A percentile compares a stretch with the other conserved stretches of the same genome.
Conservation (phyloP, 176 grass and related monocot genomes). For the barley (Hordeum vulgare) region DNA sequence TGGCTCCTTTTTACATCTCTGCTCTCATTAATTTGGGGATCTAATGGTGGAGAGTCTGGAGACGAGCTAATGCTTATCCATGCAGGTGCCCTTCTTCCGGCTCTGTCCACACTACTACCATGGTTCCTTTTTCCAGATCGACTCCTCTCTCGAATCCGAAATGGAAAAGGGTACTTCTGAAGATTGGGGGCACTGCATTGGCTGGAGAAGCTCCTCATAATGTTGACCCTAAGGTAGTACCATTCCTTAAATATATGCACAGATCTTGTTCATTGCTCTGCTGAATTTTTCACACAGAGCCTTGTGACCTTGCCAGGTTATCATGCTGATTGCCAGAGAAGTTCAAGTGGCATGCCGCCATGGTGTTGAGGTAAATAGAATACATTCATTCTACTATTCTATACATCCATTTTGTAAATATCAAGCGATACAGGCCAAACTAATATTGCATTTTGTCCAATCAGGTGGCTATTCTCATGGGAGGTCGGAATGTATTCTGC, state of each 20-base stretch:
- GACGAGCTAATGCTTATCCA: background rate
- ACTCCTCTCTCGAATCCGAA: constrained; percentile 42
- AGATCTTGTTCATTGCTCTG: background rate
- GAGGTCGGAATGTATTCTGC: constrained; percentile 89
- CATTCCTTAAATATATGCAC: background rate
- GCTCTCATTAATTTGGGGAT: constrained; percentile 1
- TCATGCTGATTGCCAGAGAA: constrained; percentile 93
- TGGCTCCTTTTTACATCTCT: constrained; percentile 20
- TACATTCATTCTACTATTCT: background rate
- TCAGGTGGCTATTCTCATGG: constrained; percentile 87
- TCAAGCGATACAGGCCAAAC: background rate
- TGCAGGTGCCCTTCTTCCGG: constrained; percentile 45
- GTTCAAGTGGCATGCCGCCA: constrained; percentile 67
- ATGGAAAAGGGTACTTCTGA: constrained; percentile 93
- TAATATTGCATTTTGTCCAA: constrained; percentile 17
- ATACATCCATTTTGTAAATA: background rate
- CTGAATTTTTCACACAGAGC: background rate
- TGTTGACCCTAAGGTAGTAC: constrained; percentile 82
- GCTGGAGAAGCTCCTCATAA: constrained; percentile 52
- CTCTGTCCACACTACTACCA: constrained; percentile 6
- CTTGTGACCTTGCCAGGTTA: constrained; percentile 42
- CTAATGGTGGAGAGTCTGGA: background rate
- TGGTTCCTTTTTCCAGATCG: constrained; percentile 24
- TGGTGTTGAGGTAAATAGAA: constrained; percentile 62
- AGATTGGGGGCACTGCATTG: constrained; percentile 65